Conservation (phyloP, 106 monocot genomes). For the Dioscorea zingiberensis region DNA sequence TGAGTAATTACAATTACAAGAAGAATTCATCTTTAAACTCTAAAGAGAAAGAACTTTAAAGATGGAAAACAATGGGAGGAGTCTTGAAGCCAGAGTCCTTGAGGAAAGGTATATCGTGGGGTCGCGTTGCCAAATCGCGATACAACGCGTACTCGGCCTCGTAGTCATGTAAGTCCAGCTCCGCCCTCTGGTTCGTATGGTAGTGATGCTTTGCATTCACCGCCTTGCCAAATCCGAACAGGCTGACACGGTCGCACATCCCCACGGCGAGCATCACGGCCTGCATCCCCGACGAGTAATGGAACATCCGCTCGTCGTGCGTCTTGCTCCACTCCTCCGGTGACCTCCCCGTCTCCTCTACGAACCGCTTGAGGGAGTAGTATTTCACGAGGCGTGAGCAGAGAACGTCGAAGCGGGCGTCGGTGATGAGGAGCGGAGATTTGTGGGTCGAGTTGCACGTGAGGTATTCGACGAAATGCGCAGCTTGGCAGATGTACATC, state of each 20-base stretch:
- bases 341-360: constrained; percentile 19
- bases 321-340: constrained; percentile 24
- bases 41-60: too few species aligned
- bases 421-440: constrained; percentile 37
- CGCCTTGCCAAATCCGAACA: constrained; percentile 60
- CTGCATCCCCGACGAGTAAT: constrained; percentile 69
- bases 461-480: constrained; percentile 37
- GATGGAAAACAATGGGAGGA: constrained; percentile 29
- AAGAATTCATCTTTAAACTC: too few species aligned
- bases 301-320: constrained; percentile 42
- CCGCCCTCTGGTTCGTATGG: constrained; percentile 66
- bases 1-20: too few species aligned
- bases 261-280: constrained; percentile 50
- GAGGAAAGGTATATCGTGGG: constrained; percentile 39
- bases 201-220: constrained; percentile 55
- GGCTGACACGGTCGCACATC: constrained; percentile 35
- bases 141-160: constrained; percentile 62
- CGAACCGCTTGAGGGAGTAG: constrained; percentile 49
- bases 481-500: constrained; percentile 52
- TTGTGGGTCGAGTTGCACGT: constrained; percentile 27
- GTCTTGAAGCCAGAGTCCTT: constrained; percentile 19
- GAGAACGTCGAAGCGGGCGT: constrained; percentile 36
- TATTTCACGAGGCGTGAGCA: constrained; percentile 41
- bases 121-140: constrained; percentile 26
- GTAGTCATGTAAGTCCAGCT: constrained; percentile 62